These are phyloP conservation scores for Boletus sensibilis DNA, from an alignment of 768 basidiomycete species.

Conservation along the genomic window DNA sequence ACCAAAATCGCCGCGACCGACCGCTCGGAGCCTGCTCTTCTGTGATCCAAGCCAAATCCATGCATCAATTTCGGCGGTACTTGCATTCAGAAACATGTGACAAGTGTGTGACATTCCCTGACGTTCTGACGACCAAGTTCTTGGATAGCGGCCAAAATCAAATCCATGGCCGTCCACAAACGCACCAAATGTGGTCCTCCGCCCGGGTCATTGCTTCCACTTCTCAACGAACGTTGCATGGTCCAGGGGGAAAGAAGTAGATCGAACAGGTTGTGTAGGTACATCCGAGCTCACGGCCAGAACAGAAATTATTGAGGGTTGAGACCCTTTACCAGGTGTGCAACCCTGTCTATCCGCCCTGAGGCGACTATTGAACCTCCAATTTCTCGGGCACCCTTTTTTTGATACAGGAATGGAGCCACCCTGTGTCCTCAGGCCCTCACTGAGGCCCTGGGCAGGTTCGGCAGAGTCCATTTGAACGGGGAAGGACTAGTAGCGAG, in stretches of 20 bases:
- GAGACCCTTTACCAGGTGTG: neutral
- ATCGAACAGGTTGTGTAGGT: neutral
- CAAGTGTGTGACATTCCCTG: neutral
- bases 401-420: no score
- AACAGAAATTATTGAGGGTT: neutral
- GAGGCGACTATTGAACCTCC: neutral
- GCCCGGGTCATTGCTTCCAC: neutral
- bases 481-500: neutral
- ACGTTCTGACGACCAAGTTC: neutral
- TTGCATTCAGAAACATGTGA: neutral
- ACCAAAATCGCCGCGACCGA: neutral
- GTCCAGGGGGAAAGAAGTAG: neutral
- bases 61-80: conserved; percentile 2
- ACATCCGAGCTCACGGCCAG: neutral
- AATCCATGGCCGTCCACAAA: neutral
- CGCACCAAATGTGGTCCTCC: neutral
- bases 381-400: neutral
- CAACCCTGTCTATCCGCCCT: neutral
- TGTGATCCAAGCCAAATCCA: neutral
- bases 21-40: neutral
- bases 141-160: neutral
- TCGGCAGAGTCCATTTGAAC: neutral
- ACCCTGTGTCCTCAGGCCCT: no score
- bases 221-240: neutral
- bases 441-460: neutral